Conservation (phyloP, 495 filamentous ascomycete species). For the Aspergillus saccharolyticus region DNA sequence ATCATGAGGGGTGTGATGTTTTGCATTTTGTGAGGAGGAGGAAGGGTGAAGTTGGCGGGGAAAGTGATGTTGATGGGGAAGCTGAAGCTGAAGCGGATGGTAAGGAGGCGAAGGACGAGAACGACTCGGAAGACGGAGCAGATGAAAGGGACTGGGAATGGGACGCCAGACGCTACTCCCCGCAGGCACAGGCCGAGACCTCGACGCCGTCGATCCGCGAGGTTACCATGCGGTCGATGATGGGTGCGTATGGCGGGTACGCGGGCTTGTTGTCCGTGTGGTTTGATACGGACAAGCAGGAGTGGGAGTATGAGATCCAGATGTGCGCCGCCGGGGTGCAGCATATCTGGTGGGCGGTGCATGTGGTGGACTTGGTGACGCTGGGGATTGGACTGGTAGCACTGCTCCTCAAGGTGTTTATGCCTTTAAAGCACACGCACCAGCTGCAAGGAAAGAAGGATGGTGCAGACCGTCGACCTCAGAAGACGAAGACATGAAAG, state of each 20-base stretch:
- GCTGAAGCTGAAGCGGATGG: slow-evolving; percentile 3
- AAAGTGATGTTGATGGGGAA: slow-evolving; percentile 6
- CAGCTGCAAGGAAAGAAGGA: too few relatives aligned
- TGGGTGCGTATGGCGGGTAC: slow-evolving; percentile 88
- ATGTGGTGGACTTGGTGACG: slow-evolving; percentile 63
- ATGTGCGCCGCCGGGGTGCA: slow-evolving; percentile 77
- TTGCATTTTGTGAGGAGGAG: slow-evolving; percentile 67
- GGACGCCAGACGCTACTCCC: slow-evolving; percentile 28
- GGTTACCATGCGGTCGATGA: slow-evolving; percentile 96
- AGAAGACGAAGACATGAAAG: not conserved
- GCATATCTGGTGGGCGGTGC: slow-evolving; percentile 91
- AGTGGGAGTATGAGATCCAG: slow-evolving; percentile 77
- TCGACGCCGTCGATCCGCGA: slow-evolving; percentile 58
- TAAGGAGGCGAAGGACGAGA: slow-evolving; percentile 1
- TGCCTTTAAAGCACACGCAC: too few relatives aligned
- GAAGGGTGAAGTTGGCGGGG: not conserved
- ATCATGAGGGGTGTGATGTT: slow-evolving; percentile 89
- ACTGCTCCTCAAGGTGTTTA: not conserved
- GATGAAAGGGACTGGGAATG: slow-evolving; percentile 26
- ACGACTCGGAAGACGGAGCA: slow-evolving; percentile 19
- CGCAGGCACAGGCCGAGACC: not conserved
- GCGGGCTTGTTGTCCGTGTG: slow-evolving; percentile 81
- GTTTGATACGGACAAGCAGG: slow-evolving; percentile 62
- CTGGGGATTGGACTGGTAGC: slow-evolving; percentile 16
- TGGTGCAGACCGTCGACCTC: too few relatives aligned